Conservation (phyloP, 108 stramenopile genomes). For the Pseudonitzschia pungens region DNA sequence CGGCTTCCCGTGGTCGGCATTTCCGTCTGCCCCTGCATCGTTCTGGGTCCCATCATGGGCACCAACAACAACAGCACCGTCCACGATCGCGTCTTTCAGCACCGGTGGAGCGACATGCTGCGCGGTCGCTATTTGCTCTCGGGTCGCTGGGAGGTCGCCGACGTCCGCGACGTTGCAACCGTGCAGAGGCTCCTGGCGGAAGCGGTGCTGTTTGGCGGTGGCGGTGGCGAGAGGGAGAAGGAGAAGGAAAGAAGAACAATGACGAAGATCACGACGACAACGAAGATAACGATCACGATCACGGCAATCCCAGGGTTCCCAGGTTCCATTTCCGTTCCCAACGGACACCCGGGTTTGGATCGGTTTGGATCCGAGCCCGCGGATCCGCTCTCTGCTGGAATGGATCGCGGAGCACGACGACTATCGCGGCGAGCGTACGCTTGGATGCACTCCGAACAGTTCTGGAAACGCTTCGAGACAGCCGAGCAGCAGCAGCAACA, state of each 20-base stretch:
- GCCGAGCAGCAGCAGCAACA: background rate
- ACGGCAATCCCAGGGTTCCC: too few relatives aligned
- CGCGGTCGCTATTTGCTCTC: background rate
- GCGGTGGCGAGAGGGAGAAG: too few relatives aligned
- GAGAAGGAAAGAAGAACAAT: too few relatives aligned
- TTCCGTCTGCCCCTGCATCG: slow-evolving; percentile 9
- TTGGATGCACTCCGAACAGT: background rate
- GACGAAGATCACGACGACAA: too few relatives aligned
- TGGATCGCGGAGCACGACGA: background rate
- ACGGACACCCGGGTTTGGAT: slow-evolving; percentile 10
- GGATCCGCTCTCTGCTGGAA: background rate
- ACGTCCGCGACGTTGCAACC: slow-evolving; percentile 6
- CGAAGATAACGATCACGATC: too few relatives aligned
- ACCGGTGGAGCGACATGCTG: slow-evolving; percentile 9
- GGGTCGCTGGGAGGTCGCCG: slow-evolving; percentile 1
- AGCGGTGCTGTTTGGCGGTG: too few relatives aligned
- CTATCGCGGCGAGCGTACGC: background rate
- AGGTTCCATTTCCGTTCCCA: too few relatives aligned
- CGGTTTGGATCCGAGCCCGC: background rate
- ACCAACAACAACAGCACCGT: too few relatives aligned
- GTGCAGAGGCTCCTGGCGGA: background rate
- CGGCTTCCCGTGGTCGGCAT: background rate
- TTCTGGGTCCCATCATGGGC: slow-evolving; percentile 1
- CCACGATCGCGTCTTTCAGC: slow-evolving; percentile 10
- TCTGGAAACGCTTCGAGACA: background rate